Evolutionary conservation across 2,329 filamentous ascomycete species (phyloP).

Genomic region (Chaetomium olivaceum): DNA sequence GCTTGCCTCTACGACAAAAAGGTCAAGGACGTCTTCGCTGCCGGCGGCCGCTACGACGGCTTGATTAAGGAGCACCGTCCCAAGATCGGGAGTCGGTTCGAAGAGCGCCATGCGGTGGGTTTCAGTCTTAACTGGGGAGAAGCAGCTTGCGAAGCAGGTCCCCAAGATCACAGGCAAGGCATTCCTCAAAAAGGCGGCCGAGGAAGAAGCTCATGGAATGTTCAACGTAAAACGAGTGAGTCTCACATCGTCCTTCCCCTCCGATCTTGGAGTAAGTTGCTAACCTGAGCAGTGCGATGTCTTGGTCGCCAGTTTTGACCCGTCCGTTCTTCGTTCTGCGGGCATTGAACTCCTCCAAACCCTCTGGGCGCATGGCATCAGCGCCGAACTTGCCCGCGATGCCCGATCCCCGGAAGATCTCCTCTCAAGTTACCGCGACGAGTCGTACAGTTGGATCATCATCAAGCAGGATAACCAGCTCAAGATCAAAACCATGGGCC

Average conservation of each 20-base stretch:
- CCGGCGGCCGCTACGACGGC: constrained; percentile 88
- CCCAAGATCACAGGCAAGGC: constrained; percentile 53
- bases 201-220: constrained; percentile 61
- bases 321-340: constrained; percentile 69
- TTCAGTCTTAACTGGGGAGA: constrained; percentile 89
- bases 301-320: constrained; percentile 84
- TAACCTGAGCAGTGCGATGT: constrained; percentile 69
- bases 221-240: constrained; percentile 66
- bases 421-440: constrained; percentile 72
- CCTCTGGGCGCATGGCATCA: constrained; percentile 82
- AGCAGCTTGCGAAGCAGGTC: constrained; percentile 67
- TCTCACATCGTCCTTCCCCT: constrained; percentile 20
- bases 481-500: constrained; percentile 76
- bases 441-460: constrained; percentile 81
- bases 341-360: constrained; percentile 76
- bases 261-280: not conserved
- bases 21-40: constrained; percentile 82
- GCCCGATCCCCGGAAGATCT: constrained; percentile 78
- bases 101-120: constrained; percentile 80
- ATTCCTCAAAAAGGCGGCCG: constrained; percentile 66
- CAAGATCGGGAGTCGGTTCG: constrained; percentile 61
- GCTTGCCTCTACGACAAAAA: constrained; percentile 87
- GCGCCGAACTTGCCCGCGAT: constrained; percentile 82
- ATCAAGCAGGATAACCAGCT: constrained; percentile 77
- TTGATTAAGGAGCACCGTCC: constrained; percentile 82